Base-by-base conservation (phyloP, 495 filamentous ascomycete species). In the Trichoderma orchidacearum region DNA sequence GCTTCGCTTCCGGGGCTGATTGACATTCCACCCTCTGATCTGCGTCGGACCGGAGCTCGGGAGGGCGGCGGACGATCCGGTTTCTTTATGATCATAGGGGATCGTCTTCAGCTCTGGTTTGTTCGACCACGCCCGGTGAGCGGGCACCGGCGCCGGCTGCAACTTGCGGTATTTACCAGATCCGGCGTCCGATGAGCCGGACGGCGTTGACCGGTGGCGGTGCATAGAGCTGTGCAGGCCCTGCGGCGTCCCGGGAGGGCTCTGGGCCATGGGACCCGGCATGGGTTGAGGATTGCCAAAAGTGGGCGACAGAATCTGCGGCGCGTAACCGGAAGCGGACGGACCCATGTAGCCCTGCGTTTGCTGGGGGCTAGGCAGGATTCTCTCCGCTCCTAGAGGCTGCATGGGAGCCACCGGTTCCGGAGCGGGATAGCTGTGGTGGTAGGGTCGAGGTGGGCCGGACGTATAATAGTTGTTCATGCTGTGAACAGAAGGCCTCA, bases 11-110 rank as follows among this genome's bases (percentile, higher is more conserved):
- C 73, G 74, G 58, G 75, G 75, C 8, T 75, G 69, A 18, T 57
- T 57, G n/a, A 55, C 53, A 28, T 70, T 71, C 75, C 75, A 77
- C 6, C 73, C 75, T 18, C 75, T 57, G n/a, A 77, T 75, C 15
- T 68, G 68, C 3, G 71, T 75, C 0, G 75, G 74, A 0, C 75
- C 75, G 12, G 65, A 68, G 9, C 72, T 74, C 6, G 73, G 67
- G 36, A 76, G 72, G 27, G 66, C 65, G 1, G 75, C 63, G 5
- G 61, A 60, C 53, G 75, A 74, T 41, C 76, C 75, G 1, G 68
- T 64, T 53, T 76, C 73, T 31, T 66, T 69, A 53, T 75, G 72
- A 56, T 77, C 72, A 53, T 75, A 77, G 51, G 68, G 73, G 0
- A 75, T 70, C 2, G 75, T 75, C 28, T 71, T 62, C 6, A 77